A percentile compares a stretch with the other conserved stretches of the same genome.
phyloP scores from a whole-genome alignment of 768 basidiomycete genomes.

The Kwoniella europaea region DNA sequence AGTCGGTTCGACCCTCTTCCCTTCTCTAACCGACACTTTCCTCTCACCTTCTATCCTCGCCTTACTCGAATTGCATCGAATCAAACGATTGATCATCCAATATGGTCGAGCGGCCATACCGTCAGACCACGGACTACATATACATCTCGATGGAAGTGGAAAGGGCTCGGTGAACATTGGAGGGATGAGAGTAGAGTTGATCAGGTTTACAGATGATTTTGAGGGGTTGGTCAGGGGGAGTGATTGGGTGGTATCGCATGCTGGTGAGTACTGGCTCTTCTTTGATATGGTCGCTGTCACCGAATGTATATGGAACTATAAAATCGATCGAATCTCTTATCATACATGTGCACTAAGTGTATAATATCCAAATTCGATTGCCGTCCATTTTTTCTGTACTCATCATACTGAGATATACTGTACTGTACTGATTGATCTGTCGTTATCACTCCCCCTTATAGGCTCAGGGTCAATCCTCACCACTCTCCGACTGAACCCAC shows the following conservation, averaged over 20 bases:
- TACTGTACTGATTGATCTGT: too few species aligned
- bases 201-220: slow-evolving; percentile 76
- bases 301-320: too few species aligned
- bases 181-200: slow-evolving; percentile 64
- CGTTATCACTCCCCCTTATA: slow-evolving; percentile 50
- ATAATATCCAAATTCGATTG: too few species aligned
- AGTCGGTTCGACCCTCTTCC: slow-evolving; percentile 87
- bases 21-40: slow-evolving; percentile 69
- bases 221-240: slow-evolving; percentile 68
- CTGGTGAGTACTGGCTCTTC: slow-evolving; percentile 66
- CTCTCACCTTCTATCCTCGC: slow-evolving; percentile 67
- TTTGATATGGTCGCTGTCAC: background rate
- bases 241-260: slow-evolving; percentile 88
- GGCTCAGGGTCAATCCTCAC: slow-evolving; percentile 95
- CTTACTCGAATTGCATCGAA: slow-evolving; percentile 66
- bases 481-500: slow-evolving; percentile 67
- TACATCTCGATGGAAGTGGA: slow-evolving; percentile 1
- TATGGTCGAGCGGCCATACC: slow-evolving; percentile 64
- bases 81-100: slow-evolving; percentile 71
- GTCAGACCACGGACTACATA: background rate
- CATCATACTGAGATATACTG: too few species aligned
- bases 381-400: too few species aligned
- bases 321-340: background rate
- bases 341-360: background rate
- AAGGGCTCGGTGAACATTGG: slow-evolving; percentile 4